A percentile compares a stretch with the other conserved stretches of the same genome.
These are phyloP conservation scores for Meyerozyma carpophila DNA, from an alignment of 1,139 yeast genomes.

Conservation along the genomic window DNA sequence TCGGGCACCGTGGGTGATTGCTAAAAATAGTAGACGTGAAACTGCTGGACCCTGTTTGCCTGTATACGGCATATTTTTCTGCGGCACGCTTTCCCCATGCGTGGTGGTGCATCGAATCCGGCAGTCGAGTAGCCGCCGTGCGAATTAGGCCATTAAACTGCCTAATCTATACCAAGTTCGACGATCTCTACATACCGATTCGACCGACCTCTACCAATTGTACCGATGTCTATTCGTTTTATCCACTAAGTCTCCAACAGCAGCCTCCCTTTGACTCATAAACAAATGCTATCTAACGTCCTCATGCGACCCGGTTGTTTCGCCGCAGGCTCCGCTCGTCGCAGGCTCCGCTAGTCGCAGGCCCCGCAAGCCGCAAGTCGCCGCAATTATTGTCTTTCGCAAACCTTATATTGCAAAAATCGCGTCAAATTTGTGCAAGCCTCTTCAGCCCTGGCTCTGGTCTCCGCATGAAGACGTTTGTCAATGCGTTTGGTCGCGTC, in stretches of 20 bases:
- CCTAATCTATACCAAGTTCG: no score
- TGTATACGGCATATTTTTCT: not conserved
- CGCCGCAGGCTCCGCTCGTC: no score
- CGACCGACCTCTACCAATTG: no score
- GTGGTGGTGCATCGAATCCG: not conserved
- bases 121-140: no score
- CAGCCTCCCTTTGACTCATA: not conserved
- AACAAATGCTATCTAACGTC: no score
- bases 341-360: no score
- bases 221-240: no score
- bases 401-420: slow-evolving; percentile 67
- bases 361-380: no score
- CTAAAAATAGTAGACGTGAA: not conserved
- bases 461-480: slow-evolving; percentile 51
- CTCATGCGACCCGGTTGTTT: no score
- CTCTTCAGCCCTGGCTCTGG: slow-evolving; percentile 67
- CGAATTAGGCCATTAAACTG: not conserved
- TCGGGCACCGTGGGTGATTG: not conserved
- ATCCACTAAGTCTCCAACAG: no score
- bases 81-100: not conserved
- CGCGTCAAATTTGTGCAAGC: slow-evolving; percentile 61
- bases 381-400: not conserved
- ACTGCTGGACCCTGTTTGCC: not conserved
- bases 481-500: slow-evolving; percentile 61
- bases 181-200: no score